Conservation (phyloP, 2,329 filamentous ascomycete species). For the Pseudocercospora eumusae region DNA sequence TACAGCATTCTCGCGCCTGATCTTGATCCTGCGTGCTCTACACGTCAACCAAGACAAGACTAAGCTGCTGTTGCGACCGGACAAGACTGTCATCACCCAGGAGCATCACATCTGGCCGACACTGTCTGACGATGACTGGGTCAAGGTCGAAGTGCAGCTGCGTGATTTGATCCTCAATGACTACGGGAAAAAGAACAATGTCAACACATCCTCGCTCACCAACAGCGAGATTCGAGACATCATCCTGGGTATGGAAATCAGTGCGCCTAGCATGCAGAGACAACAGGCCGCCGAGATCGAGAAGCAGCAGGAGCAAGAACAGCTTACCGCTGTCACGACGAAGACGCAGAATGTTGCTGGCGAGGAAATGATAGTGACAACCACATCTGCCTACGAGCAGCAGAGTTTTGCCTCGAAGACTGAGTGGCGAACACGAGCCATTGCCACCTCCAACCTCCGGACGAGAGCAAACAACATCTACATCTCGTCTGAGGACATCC, state of each 20-base stretch:
- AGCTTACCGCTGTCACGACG: slow-evolving; percentile 94
- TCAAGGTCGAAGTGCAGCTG: slow-evolving; percentile 97
- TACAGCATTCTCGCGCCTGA: slow-evolving; percentile 93
- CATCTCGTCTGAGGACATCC: slow-evolving; percentile 92
- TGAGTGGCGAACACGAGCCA: slow-evolving; percentile 91
- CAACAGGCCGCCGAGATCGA: slow-evolving; percentile 98
- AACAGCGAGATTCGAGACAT: slow-evolving; percentile 97
- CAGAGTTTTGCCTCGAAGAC: slow-evolving; percentile 98
- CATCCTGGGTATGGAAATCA: slow-evolving; percentile 99
- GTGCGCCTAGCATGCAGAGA: slow-evolving; percentile 93
- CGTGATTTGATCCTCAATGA: slow-evolving; percentile 96
- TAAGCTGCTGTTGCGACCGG: slow-evolving; percentile 88
- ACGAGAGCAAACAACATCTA: slow-evolving; percentile 98
- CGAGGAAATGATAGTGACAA: slow-evolving; percentile 97
- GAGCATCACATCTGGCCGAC: slow-evolving; percentile 99
- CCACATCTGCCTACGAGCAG: slow-evolving; percentile 96
- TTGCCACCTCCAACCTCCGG: slow-evolving; percentile 91
- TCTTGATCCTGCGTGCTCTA: slow-evolving; percentile 88
- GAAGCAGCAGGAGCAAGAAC: slow-evolving; percentile 95
- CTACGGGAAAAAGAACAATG: slow-evolving; percentile 99
- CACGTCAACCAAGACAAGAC: slow-evolving; percentile 99
- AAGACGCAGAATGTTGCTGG: slow-evolving; percentile 97
- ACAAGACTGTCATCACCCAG: slow-evolving; percentile 97
- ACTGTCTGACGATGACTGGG: slow-evolving; percentile 93
- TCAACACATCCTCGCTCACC: slow-evolving; percentile 95